Evolutionary conservation across 2,329 filamentous ascomycete genomes (phyloP), one percentile per base, ranked within the genome.

Genomic region (Colletotrichum australisinense): DNA sequence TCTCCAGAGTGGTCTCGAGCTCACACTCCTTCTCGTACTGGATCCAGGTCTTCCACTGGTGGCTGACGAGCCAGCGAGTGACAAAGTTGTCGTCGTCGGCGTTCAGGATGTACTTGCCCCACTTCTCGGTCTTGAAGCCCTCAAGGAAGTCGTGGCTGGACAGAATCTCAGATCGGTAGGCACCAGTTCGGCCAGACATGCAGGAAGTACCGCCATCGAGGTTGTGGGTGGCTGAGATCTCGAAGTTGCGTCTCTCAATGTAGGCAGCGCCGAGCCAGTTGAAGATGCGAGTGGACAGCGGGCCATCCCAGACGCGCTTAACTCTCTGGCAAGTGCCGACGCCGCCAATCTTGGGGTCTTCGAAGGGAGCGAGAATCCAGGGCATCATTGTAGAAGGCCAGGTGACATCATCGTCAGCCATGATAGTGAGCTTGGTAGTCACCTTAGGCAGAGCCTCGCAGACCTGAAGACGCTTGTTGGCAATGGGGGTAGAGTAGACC

Each of bases 51-150:
- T 97, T 95, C 94, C 95, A 97, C 77, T 93, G 90, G 85, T 98
- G 93, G 76, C 92, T 94, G 77, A 98, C 95, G 79, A 98, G 89
- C 96, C 96, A 98, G 71, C 96, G 92, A 7, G 96, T 98, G 78
- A 98, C 94, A 85, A 98, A 98, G 85, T 98, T 98, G 87, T 98
- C 96, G 82, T 98, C 96, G 83, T 98, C 96, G 30, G 96, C 95
- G 80, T 98, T 98, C 74, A 98, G 89, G 79, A 95, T 95, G 84
- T 93, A 97, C 78, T 93, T 92, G 62, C 93, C 90, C 94, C 94
- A 98, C 77, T 93, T 93, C 85, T 98, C 96, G 68, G 95, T 95
- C 77, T 94, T 95, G 86, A 98, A 98, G 58, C 93, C 94, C 76
- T 95, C 90, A 55, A 95, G 92, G 83, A 98, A 98, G 65, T 93